Evolutionary conservation across 2,329 filamentous ascomycete species (phyloP), one percentile per base, ranked within the genome.

Genomic region (Colletotrichum truncatum): DNA sequence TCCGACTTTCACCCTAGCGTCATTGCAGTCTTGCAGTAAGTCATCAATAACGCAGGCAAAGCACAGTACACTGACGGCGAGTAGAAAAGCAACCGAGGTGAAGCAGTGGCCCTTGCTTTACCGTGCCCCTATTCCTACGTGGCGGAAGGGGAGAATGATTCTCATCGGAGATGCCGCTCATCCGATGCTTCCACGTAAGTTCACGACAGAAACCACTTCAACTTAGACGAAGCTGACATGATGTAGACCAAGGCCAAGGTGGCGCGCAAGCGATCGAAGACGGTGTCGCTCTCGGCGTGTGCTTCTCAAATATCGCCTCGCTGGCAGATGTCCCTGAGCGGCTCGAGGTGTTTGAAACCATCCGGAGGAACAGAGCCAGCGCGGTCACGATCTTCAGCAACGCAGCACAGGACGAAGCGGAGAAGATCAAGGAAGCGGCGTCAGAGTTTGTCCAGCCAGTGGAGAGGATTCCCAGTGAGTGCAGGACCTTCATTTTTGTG

Each of bases 371-470:
- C 46, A 64, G 77, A 18, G 74, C 77, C 2, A 75, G 75, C 14
- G 74, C 71, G 2, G 74, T 80, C 21, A 78, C 80, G 43, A 73
- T 81, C 28, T 73, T 82, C 57, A 77, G 75, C 43, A 78, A 80
- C 43, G 75, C 76, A 1, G 79, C 77, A 1, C 73, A 75, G 32
- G 77, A 78, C 34, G 71, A 78, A 55, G 59, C 72, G 0, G 66
- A 72, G 30, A 70, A 73, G 41, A 74, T 78, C 8, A 65, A 67
- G 6, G 67, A 72, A 11, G 63, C 63, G 4, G 63, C 63, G 1
- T 66, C 49, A 2, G 72, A 76, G 6, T 73, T 75, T 1, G 59
- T 68, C 9, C 69, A 73, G 26, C 73, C 67, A 2, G 67, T 69
- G 18, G 74, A 75, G 2, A 65, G 70, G n/a, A 73, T 77, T 3